These are phyloP conservation scores for Fomitopsis palustris DNA, from an alignment of 1,284 basidiomycete species.

Conservation along the genomic window DNA sequence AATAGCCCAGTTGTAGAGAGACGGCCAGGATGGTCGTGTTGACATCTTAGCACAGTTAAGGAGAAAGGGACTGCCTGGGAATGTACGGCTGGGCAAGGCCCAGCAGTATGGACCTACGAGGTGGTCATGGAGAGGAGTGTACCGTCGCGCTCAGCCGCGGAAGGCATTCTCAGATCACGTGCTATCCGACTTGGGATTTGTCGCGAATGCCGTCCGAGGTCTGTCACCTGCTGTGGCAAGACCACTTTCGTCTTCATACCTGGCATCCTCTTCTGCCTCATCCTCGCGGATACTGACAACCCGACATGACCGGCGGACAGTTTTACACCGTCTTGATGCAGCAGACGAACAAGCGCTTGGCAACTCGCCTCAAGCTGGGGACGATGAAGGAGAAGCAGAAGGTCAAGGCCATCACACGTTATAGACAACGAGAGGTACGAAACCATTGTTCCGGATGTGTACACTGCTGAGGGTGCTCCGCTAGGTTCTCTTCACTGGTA, in stretches of 20 bases:
- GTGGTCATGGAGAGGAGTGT: too few relatives aligned
- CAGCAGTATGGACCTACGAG: too few relatives aligned
- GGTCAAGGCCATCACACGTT: neutral
- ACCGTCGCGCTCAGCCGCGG: too few relatives aligned
- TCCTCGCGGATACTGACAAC: too few relatives aligned
- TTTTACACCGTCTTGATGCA: neutral
- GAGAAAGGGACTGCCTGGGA: neutral
- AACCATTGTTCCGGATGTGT: too few relatives aligned
- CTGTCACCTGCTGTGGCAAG: too few relatives aligned
- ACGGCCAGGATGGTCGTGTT: constrained; percentile 38
- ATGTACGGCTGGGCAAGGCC: too few relatives aligned
- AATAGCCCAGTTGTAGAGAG: constrained; percentile 43
- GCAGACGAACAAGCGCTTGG: neutral
- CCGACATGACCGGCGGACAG: neutral
- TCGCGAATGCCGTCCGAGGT: too few relatives aligned
- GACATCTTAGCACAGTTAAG: neutral
- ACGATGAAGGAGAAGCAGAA: neutral
- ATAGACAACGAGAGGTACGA: neutral
- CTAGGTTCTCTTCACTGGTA: neutral
- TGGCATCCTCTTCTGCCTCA: too few relatives aligned
- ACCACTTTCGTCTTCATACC: too few relatives aligned
- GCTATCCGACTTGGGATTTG: too few relatives aligned
- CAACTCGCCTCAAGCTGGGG: neutral
- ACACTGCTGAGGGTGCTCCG: neutral
- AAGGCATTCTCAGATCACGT: too few relatives aligned